A percentile compares a stretch with the other conserved stretches of the same genome.
Conservation (phyloP, 1,284 basidiomycete genomes). For the Trametes versicolor region DNA sequence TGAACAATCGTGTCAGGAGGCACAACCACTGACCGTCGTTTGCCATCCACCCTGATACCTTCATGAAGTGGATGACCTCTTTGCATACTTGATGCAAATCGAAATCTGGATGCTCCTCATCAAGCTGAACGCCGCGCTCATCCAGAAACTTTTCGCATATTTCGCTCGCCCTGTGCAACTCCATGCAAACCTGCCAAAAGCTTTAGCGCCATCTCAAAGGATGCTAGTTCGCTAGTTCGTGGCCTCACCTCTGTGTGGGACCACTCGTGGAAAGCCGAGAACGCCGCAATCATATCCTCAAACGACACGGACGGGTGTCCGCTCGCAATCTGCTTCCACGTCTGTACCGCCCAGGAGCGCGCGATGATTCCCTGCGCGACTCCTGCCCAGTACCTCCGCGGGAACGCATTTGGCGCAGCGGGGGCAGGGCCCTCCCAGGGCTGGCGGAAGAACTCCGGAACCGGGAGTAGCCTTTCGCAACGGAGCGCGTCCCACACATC, state of each 20-base stretch:
- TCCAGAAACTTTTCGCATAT: background rate
- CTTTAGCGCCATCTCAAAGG: background rate
- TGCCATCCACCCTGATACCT: too few relatives aligned
- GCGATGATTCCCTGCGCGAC: constrained; percentile 55
- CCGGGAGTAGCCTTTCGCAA: constrained; percentile 46
- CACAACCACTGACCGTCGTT: constrained; percentile 36
- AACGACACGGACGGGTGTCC: constrained; percentile 46
- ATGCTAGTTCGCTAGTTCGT: background rate
- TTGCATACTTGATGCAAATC: too few relatives aligned
- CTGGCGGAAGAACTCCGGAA: constrained; percentile 46
- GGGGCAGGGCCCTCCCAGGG: constrained; percentile 25
- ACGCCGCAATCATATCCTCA: constrained; percentile 56
- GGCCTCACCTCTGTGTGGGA: constrained; percentile 53
- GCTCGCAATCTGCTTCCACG: constrained; percentile 50
- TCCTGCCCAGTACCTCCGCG: constrained; percentile 63
- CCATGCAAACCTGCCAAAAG: background rate
- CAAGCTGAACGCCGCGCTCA: too few relatives aligned
- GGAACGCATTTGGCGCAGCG: constrained; percentile 49
- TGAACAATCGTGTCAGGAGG: too few relatives aligned
- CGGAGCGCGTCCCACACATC: constrained; percentile 66
- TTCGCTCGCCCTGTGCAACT: background rate
- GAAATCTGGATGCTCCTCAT: too few relatives aligned
- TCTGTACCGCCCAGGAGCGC: constrained; percentile 52
- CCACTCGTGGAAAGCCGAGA: constrained; percentile 65
- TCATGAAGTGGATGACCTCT: too few relatives aligned